A percentile compares a stretch with the other conserved stretches of the same genome.
phyloP scores from a whole-genome alignment of 2,329 filamentous ascomycete species.

The Pyrenophora seminiperda region DNA sequence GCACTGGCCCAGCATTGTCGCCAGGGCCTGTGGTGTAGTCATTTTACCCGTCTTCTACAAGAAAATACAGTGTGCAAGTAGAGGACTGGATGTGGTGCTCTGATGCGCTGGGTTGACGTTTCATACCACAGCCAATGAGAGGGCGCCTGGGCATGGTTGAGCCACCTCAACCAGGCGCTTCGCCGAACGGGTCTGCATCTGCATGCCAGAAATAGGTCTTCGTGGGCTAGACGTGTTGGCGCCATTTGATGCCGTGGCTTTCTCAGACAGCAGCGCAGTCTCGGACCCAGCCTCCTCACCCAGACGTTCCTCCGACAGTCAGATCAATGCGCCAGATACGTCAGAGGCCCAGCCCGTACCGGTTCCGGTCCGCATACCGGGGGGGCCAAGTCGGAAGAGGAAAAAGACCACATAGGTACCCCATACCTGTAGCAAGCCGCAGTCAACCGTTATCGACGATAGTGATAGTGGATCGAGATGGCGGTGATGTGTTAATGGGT shows the following conservation, averaged over 20 bases:
- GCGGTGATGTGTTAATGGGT: neutral
- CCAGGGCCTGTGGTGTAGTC: conserved; percentile 28
- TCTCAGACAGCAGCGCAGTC: too few species aligned
- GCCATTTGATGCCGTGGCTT: conserved; percentile 2
- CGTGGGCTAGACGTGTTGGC: neutral
- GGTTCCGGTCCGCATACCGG: neutral
- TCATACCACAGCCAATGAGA: conserved; percentile 36
- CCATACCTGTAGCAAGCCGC: neutral
- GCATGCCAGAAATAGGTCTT: conserved; percentile 12
- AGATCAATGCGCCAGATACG: neutral
- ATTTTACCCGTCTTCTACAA: conserved; percentile 28
- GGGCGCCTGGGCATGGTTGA: conserved; percentile 12
- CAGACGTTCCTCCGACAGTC: too few species aligned
- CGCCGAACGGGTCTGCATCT: conserved; percentile 17
- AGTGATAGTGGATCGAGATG: conserved; percentile 4
- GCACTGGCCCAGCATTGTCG: conserved; percentile 43
- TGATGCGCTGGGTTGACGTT: conserved; percentile 27
- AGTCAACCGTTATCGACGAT: conserved; percentile 1
- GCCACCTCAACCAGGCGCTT: conserved; percentile 25
- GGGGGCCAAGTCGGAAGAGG: neutral
- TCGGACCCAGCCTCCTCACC: too few species aligned
- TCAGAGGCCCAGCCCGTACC: neutral
- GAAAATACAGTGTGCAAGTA: conserved; percentile 20
- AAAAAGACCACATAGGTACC: neutral
- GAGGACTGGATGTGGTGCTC: conserved; percentile 40